Base-by-base conservation (phyloP, 805 yeast species). In the Yarrowia hollandica region DNA sequence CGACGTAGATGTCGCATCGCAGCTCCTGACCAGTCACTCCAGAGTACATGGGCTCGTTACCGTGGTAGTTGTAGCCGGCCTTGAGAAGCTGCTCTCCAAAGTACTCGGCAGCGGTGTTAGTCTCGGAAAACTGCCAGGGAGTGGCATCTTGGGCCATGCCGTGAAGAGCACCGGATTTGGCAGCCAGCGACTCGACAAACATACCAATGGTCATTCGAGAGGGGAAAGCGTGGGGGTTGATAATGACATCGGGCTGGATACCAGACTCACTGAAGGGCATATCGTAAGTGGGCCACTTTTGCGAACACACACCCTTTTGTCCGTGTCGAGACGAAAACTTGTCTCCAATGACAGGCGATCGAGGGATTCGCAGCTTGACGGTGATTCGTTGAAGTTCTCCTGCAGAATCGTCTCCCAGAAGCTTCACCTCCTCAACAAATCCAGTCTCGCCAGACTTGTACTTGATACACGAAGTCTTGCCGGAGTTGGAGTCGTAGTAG, bases 171-270 rank as follows among this genome's bases (percentile, higher is more conserved):
- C 99, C 99, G 5, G 98, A 94, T 74, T 94, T 94, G 70, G 99
- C 99, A n/a, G 99, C 98, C 60, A 94, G 75, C 58, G 96, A 87
- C 75, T 94, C 99, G 50, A 94, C 97, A 75, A 94, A 94, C 98
- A 94, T 94, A 78, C 99, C 99, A 74, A 94, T 92, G 11, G 99
- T 94, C 99, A 94, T 94, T 79, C 99, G 94, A 50, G 98, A 92
- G 67, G 99, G 99, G 92, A 92, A 94, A 65, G 98, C 99, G 73
- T 92, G 99, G 3, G 99, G 99, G 72, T 94, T 94, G 70, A 94
- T 94, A 70, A 94, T 94, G 66, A 94, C 87, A 75, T 94, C 99
- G 1, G 99, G 99, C 72, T 88, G 96, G 62, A 94, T 92, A 68
- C 99, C 99, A 30, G 88, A 78, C 75, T 94, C 99, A 64, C 90